These are phyloP conservation scores for Sporothrix mexicana DNA, from an alignment of 2,329 filamentous ascomycete genomes.

Conservation along the genomic window DNA sequence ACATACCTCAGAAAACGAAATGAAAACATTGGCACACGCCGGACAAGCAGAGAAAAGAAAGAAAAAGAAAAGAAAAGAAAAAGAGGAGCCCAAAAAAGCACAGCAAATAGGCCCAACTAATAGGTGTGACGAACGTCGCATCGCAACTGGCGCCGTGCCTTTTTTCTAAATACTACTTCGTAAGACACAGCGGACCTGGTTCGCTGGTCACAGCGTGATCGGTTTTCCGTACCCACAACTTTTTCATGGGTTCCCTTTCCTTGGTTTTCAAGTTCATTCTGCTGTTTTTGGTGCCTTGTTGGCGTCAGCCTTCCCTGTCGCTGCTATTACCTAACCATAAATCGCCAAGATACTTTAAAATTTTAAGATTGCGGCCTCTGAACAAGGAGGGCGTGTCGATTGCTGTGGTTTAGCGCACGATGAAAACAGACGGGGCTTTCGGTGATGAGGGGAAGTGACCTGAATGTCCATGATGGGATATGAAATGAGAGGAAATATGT, in stretches of 20 bases:
- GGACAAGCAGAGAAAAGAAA: not conserved
- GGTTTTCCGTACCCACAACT: not conserved
- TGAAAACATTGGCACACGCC: too few species aligned
- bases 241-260: too few species aligned
- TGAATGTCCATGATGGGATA: too few species aligned
- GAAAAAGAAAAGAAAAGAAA: not conserved
- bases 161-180: not conserved
- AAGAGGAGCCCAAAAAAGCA: not conserved
- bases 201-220: conserved; percentile 10
- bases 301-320: not conserved
- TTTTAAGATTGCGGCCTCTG: conserved; percentile 22
- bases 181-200: not conserved
- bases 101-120: not conserved
- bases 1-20: too few species aligned
- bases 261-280: not conserved
- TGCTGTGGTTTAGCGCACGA: not conserved
- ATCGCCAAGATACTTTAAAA: conserved; percentile 21
- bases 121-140: conserved; percentile 8
- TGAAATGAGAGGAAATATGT: not conserved
- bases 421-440: not conserved
- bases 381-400: conserved; percentile 1
- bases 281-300: not conserved
- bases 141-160: conserved; percentile 14
- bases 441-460: not conserved
- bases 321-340: not conserved